phyloP scores from a whole-genome alignment of 2,329 filamentous ascomycete genomes.

The Ceratocystis eucalypticola region DNA sequence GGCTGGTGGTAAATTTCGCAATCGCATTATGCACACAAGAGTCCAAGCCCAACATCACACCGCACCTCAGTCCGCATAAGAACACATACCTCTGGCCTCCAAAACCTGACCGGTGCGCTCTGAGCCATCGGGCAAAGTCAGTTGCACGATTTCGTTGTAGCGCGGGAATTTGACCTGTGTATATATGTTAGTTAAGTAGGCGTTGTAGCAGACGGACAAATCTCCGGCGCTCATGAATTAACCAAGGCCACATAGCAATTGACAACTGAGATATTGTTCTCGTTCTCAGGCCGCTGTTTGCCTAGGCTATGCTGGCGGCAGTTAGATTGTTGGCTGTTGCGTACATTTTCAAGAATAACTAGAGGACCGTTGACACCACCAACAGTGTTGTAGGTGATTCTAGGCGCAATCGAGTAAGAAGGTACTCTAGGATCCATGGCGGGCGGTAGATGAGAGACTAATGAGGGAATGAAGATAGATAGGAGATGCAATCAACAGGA shows the following conservation, averaged over 20 bases:
- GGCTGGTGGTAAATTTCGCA: not conserved
- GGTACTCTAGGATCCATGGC: conserved; percentile 40
- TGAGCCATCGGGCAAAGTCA: conserved; percentile 91
- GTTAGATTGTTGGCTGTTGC: not conserved
- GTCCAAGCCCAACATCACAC: not conserved
- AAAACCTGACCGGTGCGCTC: conserved; percentile 89
- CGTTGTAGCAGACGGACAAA: not conserved
- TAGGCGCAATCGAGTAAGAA: conserved; percentile 45
- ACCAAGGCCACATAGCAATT: not conserved
- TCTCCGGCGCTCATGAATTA: too few species aligned
- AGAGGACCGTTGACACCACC: conserved; percentile 95
- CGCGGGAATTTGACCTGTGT: conserved; percentile 88
- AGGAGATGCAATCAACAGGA: not conserved
- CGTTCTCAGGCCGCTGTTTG: not conserved
- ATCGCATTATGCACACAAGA: conserved; percentile 1
- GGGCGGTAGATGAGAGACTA: conserved; percentile 1
- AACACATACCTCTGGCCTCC: conserved; percentile 76
- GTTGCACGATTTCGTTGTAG: conserved; percentile 94
- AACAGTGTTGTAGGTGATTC: conserved; percentile 92
- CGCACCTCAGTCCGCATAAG: not conserved
- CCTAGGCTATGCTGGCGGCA: not conserved
- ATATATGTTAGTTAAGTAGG: conserved; percentile 13
- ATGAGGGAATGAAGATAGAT: not conserved
- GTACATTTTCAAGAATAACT: conserved; percentile 91
- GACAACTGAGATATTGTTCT: not conserved